Conservation (phyloP, 1,284 basidiomycete species). For the Apiotrichum domesticum region DNA sequence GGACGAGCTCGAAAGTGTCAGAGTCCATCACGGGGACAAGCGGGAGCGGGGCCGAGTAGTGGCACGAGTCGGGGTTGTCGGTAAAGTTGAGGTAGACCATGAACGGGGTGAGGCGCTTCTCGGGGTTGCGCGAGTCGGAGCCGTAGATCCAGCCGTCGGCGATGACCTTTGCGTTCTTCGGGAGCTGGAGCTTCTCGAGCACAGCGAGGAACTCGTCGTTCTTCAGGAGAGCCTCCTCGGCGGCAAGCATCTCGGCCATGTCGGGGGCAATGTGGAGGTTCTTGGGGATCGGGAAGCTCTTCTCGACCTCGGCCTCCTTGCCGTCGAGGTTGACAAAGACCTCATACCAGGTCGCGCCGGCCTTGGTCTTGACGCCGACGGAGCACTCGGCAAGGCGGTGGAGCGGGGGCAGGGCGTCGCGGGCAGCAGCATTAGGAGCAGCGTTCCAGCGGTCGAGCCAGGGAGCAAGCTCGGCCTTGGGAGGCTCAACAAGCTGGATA, state of each 20-base stretch:
- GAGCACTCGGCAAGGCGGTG: slow-evolving; percentile 16
- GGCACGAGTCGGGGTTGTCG: slow-evolving; percentile 25
- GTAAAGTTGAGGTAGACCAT: slow-evolving; percentile 21
- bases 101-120: slow-evolving; percentile 18
- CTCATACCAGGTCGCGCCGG: slow-evolving; percentile 14
- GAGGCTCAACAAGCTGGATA: slow-evolving; percentile 27
- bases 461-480: slow-evolving; percentile 28
- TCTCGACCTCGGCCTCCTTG: slow-evolving; percentile 2
- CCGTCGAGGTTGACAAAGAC: slow-evolving; percentile 11
- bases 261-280: slow-evolving; percentile 25
- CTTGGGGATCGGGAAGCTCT: slow-evolving; percentile 2
- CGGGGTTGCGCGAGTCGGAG: slow-evolving; percentile 11
- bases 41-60: slow-evolving; percentile 44
- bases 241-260: slow-evolving; percentile 29
- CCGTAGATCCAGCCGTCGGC: slow-evolving; percentile 34
- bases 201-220: slow-evolving; percentile 24
- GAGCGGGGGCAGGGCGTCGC: slow-evolving; percentile 4
- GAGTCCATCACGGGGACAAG: slow-evolving; percentile 39
- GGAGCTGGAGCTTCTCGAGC: slow-evolving; percentile 25
- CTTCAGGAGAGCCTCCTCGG: slow-evolving; percentile 26
- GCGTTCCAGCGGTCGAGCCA: slow-evolving; percentile 21
- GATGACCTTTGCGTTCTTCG: slow-evolving; percentile 24
- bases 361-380: slow-evolving; percentile 17
- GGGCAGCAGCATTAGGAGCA: background rate
- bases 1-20: slow-evolving; percentile 20